Evolutionary conservation across 192 early-diverging fungal species (phyloP), one percentile per base, ranked within the genome.

Genomic region (Coemansia sp.): DNA sequence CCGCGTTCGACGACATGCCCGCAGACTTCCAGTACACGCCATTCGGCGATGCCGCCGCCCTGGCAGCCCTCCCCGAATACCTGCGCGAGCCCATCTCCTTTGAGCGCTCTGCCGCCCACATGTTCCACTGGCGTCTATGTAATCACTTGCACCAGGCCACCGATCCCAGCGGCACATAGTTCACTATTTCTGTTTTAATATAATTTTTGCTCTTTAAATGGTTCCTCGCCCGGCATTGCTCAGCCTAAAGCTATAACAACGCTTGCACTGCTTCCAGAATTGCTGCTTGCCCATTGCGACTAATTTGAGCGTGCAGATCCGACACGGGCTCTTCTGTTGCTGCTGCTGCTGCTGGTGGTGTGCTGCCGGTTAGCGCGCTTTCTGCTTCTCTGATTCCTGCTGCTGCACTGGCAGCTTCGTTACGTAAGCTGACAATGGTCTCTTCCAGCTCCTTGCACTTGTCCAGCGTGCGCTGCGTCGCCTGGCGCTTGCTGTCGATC

Each of bases 51-150:
- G 43, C 56, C 9, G 31, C 60, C 2, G 36, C 36, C 26, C 51
- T 62, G 26, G 53, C 51, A 12, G 53, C 43, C 31, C 62, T 78
- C 41, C 75, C 75, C 11, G 56, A 53, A 5, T 78, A 72, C 31
- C 53, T 78, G n/a, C 60, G 48, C 44, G 65, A 71, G 57, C 49
- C 56, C 34, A 71, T 78, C 48, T 66, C 68, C 20, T 78, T 78
- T 59, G 65, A 59, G 23, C 61, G 62, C 45, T 11, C 52, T 11
- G 62, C 62, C 8, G 64, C 60, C 6, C 56, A 32, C 62, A 71
- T 78, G 75, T 78, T 78, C 58, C 68, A 56, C 47, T 78, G 75
- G 75, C 68, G 75, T 26, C 46, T 78, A 50, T 78, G 69, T 57
- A 61, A 64, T 41, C 69, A 68, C 38, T 37, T 78, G 48, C 64